These are phyloP conservation scores for Sporisorium sorghi DNA, from an alignment of 1,284 basidiomycete genomes.

Conservation along the genomic window DNA sequence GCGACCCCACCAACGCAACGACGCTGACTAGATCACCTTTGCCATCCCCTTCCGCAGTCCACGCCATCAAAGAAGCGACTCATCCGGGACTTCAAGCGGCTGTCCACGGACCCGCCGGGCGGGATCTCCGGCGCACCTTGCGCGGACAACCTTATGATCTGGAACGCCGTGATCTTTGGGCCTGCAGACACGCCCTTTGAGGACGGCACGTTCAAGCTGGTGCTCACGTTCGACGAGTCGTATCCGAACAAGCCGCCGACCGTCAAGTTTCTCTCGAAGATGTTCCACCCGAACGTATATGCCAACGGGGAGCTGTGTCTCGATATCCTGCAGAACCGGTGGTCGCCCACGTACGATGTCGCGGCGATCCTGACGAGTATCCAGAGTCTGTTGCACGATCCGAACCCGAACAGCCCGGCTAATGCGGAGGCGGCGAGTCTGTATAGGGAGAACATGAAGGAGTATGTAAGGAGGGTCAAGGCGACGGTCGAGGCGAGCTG, in stretches of 20 bases:
- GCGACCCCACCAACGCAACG: no score
- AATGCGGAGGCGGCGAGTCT: constrained; percentile 97
- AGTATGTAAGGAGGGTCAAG: constrained; percentile 91
- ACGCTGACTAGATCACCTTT: no score
- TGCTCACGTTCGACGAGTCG: constrained; percentile 94
- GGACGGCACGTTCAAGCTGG: constrained; percentile 96
- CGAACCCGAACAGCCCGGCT: constrained; percentile 93
- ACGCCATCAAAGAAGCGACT: constrained; percentile 67
- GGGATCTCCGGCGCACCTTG: constrained; percentile 96
- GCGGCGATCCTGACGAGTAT: constrained; percentile 96
- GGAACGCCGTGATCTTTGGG: constrained; percentile 99
- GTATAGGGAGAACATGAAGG: constrained; percentile 98
- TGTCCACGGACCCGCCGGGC: constrained; percentile 91
- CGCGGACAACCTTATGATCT: constrained; percentile 98
- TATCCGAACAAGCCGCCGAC: constrained; percentile 98
- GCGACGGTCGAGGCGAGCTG: constrained; percentile 71
- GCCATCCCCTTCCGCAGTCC: constrained; percentile 45
- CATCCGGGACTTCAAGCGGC: constrained; percentile 80
- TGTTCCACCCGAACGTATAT: constrained; percentile 99
- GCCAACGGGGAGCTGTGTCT: constrained; percentile 97
- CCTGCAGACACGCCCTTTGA: constrained; percentile 98
- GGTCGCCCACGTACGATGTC: constrained; percentile 98
- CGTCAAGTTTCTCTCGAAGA: constrained; percentile 94
- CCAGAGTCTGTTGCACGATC: constrained; percentile 93
- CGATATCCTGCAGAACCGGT: constrained; percentile 97